Evolutionary conservation across 2,329 filamentous ascomycete genomes (phyloP).

Genomic region (Aureobasidium zeae): DNA sequence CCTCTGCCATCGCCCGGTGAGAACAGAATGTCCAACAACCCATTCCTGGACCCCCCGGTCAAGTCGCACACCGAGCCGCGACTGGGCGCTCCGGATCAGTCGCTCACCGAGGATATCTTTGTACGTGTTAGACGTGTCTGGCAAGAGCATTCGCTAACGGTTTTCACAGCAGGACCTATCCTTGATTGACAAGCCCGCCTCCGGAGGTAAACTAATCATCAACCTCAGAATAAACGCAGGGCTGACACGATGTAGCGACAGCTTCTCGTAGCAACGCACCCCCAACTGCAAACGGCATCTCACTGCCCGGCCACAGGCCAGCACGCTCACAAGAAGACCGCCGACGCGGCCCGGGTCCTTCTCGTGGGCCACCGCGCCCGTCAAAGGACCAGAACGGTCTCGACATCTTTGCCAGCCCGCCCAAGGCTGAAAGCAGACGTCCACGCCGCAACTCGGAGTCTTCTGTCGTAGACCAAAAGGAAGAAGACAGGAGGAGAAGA

Average conservation of each 20-base stretch:
- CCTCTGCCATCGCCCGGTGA: constrained; percentile 36
- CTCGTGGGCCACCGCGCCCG: constrained; percentile 29
- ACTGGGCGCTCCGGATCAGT: constrained; percentile 18
- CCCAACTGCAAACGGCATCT: constrained; percentile 35
- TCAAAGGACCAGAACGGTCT: constrained; percentile 24
- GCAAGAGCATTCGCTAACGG: background rate
- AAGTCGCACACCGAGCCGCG: too few species aligned
- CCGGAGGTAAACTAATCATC: constrained; percentile 27
- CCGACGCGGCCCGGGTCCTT: constrained; percentile 38
- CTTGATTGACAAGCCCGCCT: constrained; percentile 50
- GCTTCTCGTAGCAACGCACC: constrained; percentile 1
- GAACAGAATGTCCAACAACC: constrained; percentile 56
- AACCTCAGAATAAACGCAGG: background rate
- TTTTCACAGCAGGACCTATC: constrained; percentile 55
- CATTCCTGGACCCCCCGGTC: constrained; percentile 53
- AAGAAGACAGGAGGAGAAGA: constrained; percentile 49
- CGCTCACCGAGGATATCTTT: constrained; percentile 61
- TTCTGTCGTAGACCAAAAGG: constrained; percentile 55
- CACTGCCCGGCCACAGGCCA: constrained; percentile 49
- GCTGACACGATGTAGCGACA: constrained; percentile 29
- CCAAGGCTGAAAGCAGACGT: constrained; percentile 36
- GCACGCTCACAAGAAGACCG: constrained; percentile 58
- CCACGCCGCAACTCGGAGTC: constrained; percentile 71
- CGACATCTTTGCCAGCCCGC: constrained; percentile 41
- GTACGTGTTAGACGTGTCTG: constrained; percentile 54